Evolutionary conservation across 2,329 filamentous ascomycete genomes (phyloP).

Genomic region (Fusarium brevicatenulatum): DNA sequence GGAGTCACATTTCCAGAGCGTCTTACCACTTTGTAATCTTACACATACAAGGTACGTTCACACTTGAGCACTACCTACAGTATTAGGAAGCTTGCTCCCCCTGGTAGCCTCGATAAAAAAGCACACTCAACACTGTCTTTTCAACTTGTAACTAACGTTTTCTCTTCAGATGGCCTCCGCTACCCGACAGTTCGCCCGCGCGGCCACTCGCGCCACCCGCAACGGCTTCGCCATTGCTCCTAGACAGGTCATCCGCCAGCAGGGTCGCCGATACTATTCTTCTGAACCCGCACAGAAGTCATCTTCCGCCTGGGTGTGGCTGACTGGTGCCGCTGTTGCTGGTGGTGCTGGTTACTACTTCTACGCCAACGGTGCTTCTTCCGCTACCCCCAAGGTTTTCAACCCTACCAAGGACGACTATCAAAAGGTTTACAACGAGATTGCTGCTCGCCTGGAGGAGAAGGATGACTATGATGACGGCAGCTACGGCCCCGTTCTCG

Average conservation of each 20-base stretch:
- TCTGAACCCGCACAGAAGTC: slow-evolving; percentile 69
- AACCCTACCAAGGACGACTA: slow-evolving; percentile 86
- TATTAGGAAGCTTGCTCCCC: not conserved
- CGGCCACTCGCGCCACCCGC: slow-evolving; percentile 67
- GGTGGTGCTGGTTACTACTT: slow-evolving; percentile 74
- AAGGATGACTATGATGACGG: slow-evolving; percentile 97
- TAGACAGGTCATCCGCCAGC: slow-evolving; percentile 76
- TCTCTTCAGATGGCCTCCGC: slow-evolving; percentile 52
- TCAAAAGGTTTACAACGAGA: slow-evolving; percentile 92
- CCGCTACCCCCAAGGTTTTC: slow-evolving; percentile 68
- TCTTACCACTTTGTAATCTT: slow-evolving; percentile 11
- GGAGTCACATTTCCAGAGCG: slow-evolving; percentile 15
- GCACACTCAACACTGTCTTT: not conserved
- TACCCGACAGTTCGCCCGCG: slow-evolving; percentile 66
- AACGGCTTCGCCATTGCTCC: slow-evolving; percentile 68
- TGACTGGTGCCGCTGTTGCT: slow-evolving; percentile 67
- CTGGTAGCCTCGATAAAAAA: not conserved
- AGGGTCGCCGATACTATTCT: slow-evolving; percentile 82
- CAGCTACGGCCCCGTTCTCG: slow-evolving; percentile 90
- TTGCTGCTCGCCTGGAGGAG: slow-evolving; percentile 83
- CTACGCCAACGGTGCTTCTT: slow-evolving; percentile 66
- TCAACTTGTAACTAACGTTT: slow-evolving; percentile 16
- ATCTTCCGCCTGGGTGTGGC: slow-evolving; percentile 62
- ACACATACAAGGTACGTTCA: slow-evolving; percentile 34
- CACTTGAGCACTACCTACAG: not conserved